These are phyloP conservation scores for Solanum acaule DNA, from an alignment of 257 asterid species.

Conservation along the genomic window DNA sequence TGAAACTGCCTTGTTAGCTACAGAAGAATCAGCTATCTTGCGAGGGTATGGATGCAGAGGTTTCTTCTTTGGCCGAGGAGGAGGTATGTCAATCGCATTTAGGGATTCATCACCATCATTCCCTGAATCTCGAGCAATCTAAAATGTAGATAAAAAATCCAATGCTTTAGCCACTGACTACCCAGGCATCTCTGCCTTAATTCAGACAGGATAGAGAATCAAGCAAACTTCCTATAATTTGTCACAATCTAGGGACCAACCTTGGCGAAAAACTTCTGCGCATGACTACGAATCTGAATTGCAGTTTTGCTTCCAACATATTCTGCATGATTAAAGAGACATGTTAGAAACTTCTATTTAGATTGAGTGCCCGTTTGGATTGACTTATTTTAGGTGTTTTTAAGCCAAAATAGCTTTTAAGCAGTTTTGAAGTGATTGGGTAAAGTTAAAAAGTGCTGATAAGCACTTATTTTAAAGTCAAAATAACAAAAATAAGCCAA, in stretches of 20 bases:
- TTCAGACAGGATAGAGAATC: background rate
- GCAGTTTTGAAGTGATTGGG: too few species aligned
- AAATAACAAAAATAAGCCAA: too few species aligned
- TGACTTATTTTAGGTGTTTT: too few species aligned
- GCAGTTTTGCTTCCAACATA: slow-evolving; percentile 81
- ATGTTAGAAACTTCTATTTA: background rate
- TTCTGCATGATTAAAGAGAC: slow-evolving; percentile 28
- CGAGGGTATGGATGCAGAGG: slow-evolving; percentile 88
- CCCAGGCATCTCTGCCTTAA: background rate
- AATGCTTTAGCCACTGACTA: background rate
- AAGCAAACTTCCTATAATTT: background rate
- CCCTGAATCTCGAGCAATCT: slow-evolving; percentile 55
- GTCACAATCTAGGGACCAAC: slow-evolving; percentile 6
- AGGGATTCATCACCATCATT: slow-evolving; percentile 36
- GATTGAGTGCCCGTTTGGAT: background rate
- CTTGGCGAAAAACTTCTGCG: slow-evolving; percentile 85
- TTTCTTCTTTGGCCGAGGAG: slow-evolving; percentile 93
- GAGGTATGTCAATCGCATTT: slow-evolving; percentile 63
- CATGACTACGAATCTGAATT: slow-evolving; percentile 89
- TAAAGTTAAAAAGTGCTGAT: too few species aligned
- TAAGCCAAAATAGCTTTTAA: too few species aligned
- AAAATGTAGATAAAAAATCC: background rate
- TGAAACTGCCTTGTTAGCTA: slow-evolving; percentile 5
- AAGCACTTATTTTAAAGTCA: too few species aligned
- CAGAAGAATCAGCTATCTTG: slow-evolving; percentile 25